Base-by-base conservation (phyloP, 2,329 filamentous ascomycete genomes). In the Fusarium keratoplasticum region DNA sequence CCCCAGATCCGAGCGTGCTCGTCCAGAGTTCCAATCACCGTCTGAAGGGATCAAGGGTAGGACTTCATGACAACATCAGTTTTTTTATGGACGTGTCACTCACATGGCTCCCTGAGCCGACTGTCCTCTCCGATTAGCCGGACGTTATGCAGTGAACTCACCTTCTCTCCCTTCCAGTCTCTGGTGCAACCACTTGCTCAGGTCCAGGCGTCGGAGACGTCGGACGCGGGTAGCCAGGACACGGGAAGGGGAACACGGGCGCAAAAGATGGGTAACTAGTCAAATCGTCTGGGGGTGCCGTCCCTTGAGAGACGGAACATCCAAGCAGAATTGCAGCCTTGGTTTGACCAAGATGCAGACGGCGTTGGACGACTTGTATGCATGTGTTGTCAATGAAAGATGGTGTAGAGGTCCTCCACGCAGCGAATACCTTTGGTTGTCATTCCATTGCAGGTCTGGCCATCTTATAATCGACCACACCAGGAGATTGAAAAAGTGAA, bases 311-410 rank as follows among this genome's bases (percentile, higher is more conserved):
- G 25, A 29, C 18, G 18, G 6, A n/a, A 16, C 27, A 35, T 55
- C 72, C 65, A 72, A 69, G 58, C 69, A 75, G 38, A 59, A 29
- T n/a, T 63, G 38, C 50, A 11, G 60, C 71, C 68, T 70, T 61
- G 38, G 35, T 61, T 73, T 16, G 57, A 61, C 36, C 60, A 66
- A 73, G 65, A 73, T 70, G 69, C 65, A 75, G 69, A 40, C 54
- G 29, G 57, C 7, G 69, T 74, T 67, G 72, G 66, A 73, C 72
- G 36, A 66, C 69, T 67, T 70, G 42, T 70, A 75, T 67, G 65
- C 52, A 70, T 74, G 72, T 59, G 72, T 74, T 74, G 72, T 73
- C 72, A 70, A 22, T 27, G 22, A 40, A 65, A 75, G 69, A 75
- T 64, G 72, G 69, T 74, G 72, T 75, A 69, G 31, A 66, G 47